These are phyloP conservation scores for Zasmidium angulare DNA, from an alignment of 2,329 filamentous ascomycete species.

Conservation along the genomic window DNA sequence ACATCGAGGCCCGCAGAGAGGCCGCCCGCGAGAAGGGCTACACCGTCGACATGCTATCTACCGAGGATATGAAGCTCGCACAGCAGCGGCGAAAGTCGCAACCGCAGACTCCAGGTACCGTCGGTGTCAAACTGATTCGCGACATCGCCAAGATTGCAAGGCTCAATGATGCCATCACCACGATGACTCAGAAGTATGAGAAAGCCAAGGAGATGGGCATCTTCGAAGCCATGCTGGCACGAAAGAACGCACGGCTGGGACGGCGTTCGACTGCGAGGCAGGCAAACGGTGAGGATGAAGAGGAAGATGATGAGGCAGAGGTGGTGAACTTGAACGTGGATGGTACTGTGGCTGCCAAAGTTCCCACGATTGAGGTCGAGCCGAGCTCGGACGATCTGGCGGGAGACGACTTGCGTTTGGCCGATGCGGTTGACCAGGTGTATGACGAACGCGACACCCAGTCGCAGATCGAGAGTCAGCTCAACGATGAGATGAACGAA, in stretches of 20 bases:
- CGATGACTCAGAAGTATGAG: conserved; percentile 3
- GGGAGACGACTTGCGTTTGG: neutral
- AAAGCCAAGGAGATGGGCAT: neutral
- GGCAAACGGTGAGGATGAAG: neutral
- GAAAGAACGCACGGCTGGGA: neutral
- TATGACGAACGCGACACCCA: neutral
- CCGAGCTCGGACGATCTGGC: neutral
- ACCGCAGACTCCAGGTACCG: neutral
- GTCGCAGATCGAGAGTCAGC: conserved; percentile 1
- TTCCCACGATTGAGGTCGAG: neutral
- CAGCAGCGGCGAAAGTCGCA: neutral
- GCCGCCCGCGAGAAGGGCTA: conserved; percentile 1
- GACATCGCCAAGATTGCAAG: conserved; percentile 14
- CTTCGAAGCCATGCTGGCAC: neutral
- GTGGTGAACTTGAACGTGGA: neutral
- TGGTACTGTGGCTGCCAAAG: neutral
- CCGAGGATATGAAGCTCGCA: neutral
- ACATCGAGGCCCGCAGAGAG: neutral
- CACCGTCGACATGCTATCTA: neutral
- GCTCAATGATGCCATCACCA: conserved; percentile 10
- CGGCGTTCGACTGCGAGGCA: neutral
- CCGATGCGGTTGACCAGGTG: neutral
- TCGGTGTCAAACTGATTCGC: neutral
- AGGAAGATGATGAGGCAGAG: neutral
- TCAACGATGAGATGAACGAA: neutral